Evolutionary conservation across 2,329 filamentous ascomycete species (phyloP).

Genomic region (Verticillium nubilum): DNA sequence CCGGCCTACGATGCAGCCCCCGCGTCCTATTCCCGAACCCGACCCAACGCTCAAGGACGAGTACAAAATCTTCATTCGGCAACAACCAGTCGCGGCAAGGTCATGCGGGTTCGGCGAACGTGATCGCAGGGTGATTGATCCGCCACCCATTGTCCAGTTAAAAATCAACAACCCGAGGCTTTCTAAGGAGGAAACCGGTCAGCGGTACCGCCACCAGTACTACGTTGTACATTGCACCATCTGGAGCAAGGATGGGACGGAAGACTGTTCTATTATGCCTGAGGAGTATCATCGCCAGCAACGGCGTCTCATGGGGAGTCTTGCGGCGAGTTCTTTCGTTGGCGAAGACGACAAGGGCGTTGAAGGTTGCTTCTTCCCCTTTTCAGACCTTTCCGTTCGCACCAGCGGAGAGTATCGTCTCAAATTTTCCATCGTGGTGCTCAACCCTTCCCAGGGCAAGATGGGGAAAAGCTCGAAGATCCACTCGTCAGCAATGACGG

Average conservation of each 20-base stretch:
- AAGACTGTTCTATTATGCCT: conserved; percentile 67
- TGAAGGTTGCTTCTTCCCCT: conserved; percentile 81
- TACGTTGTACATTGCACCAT: conserved; percentile 74
- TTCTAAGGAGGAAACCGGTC: conserved; percentile 46
- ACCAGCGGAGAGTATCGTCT: conserved; percentile 72
- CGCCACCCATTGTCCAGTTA: conserved; percentile 76
- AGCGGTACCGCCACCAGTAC: conserved; percentile 53
- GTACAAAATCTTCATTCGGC: conserved; percentile 57
- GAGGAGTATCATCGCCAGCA: conserved; percentile 67
- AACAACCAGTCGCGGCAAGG: conserved; percentile 72
- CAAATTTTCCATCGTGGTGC: conserved; percentile 66
- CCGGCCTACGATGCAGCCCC: conserved; percentile 1
- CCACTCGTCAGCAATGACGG: conserved; percentile 51
- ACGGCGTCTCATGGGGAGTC: conserved; percentile 71
- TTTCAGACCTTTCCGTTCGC: conserved; percentile 74
- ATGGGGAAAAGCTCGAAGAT: conserved; percentile 48
- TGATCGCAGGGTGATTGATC: conserved; percentile 76
- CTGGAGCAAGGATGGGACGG: conserved; percentile 61
- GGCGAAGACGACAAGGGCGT: conserved; percentile 67
- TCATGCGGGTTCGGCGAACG: conserved; percentile 81
- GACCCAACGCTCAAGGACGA: conserved; percentile 13
- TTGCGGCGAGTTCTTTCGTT: conserved; percentile 72
- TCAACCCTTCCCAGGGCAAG: conserved; percentile 56
- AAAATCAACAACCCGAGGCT: conserved; percentile 53
- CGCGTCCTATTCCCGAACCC: neutral